phyloP scores from a whole-genome alignment of 345 rosid species.

The Brassica juncea region DNA sequence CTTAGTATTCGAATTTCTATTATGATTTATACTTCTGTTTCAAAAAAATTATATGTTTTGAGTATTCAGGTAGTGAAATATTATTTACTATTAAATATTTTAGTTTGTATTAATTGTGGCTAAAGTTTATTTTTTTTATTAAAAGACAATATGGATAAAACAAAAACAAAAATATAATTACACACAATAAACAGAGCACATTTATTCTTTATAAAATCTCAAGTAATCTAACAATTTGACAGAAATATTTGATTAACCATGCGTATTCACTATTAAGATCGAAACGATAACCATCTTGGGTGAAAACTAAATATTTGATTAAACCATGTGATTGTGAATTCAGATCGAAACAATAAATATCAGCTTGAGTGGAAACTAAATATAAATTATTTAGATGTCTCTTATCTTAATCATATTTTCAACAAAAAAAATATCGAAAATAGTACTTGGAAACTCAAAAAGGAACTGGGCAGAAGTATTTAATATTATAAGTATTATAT shows the following conservation, averaged over 20 bases:
- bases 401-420: neutral
- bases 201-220: neutral
- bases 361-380: neutral
- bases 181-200: neutral
- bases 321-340: conserved; percentile 21
- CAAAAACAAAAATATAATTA: too few species aligned
- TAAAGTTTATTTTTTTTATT: neutral
- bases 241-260: neutral
- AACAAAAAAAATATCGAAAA: neutral
- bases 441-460: conserved; percentile 11
- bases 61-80: neutral
- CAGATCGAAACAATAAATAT: neutral
- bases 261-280: neutral
- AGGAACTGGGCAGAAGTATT: neutral
- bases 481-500: neutral
- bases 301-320: neutral
- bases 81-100: neutral
- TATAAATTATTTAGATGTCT: neutral
- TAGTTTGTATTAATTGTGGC: neutral
- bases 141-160: neutral
- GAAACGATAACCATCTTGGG: neutral
- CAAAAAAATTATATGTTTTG: neutral
- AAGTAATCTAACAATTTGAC: neutral
- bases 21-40: neutral
- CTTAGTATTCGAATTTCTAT: neutral